phyloP scores from a whole-genome alignment of 1,284 basidiomycete species.

The Puccinia brachypodii region DNA sequence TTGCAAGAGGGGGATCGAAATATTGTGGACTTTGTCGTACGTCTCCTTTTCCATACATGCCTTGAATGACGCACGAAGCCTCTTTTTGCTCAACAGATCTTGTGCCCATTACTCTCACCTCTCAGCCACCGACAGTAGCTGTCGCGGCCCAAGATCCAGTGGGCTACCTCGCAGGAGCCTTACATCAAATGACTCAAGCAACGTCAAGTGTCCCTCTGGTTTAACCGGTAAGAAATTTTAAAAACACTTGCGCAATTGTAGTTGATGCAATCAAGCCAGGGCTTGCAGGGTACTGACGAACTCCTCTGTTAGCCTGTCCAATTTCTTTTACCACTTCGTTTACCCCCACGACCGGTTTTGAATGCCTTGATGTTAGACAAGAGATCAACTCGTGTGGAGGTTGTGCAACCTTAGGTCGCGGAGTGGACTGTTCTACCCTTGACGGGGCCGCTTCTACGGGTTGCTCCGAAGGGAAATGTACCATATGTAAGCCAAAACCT shows the following conservation, averaged over 20 bases:
- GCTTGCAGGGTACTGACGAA: not conserved
- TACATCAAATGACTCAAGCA: not conserved
- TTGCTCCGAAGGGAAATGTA: not conserved
- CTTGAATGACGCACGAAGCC: not conserved
- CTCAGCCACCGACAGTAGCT: not conserved
- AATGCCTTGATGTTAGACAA: constrained; percentile 8
- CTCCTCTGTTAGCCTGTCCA: not conserved
- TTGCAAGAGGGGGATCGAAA: not conserved
- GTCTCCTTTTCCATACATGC: not conserved
- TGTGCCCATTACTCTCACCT: not conserved
- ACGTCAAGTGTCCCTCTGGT: constrained; percentile 1
- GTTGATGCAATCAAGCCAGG: not conserved
- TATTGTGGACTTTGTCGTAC: constrained; percentile 14
- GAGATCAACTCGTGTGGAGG: constrained; percentile 7
- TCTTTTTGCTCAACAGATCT: not conserved
- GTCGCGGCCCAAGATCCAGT: not conserved
- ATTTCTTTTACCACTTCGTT: not conserved
- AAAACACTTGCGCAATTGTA: not conserved
- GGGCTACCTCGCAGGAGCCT: not conserved
- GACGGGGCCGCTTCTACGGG: not conserved
- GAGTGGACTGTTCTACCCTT: not conserved
- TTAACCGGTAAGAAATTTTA: not conserved
- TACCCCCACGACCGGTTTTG: not conserved
- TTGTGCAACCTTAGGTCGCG: not conserved
- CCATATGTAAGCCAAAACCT: not conserved